Percentiles rank a stretch among this genome's conserved stretches.
phyloP scores from a whole-genome alignment of 768 basidiomycete species.

The Boletus coccyginus region DNA sequence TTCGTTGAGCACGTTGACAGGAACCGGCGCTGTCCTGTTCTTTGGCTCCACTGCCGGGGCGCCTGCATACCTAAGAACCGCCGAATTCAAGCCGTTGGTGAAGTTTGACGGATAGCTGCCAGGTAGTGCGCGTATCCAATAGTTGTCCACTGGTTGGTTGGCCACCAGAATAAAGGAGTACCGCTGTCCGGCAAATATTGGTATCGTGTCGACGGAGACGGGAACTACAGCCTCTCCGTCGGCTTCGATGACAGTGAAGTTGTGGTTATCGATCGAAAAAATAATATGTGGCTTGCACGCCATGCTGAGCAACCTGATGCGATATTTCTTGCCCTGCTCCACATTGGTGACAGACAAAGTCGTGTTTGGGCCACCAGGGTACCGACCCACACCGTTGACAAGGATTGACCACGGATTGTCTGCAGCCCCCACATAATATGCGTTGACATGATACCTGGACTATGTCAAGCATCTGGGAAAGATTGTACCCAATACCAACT shows the following conservation, averaged over 20 bases:
- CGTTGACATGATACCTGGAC: slow-evolving; percentile 22
- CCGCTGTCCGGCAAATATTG: slow-evolving; percentile 50
- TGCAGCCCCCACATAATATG: slow-evolving; percentile 18
- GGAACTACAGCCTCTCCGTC: slow-evolving; percentile 42
- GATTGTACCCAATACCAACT: background rate
- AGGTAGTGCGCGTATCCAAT: slow-evolving; percentile 43
- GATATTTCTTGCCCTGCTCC: slow-evolving; percentile 33
- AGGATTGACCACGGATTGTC: slow-evolving; percentile 32
- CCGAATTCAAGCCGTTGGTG: slow-evolving; percentile 39
- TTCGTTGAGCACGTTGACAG: slow-evolving; percentile 33
- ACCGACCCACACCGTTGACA: slow-evolving; percentile 41
- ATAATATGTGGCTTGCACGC: slow-evolving; percentile 43
- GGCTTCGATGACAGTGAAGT: slow-evolving; percentile 46
- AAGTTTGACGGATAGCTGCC: slow-evolving; percentile 24
- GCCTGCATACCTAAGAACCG: slow-evolving; percentile 43
- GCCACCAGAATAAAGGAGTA: slow-evolving; percentile 47
- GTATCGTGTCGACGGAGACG: slow-evolving; percentile 37
- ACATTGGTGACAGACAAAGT: slow-evolving; percentile 38
- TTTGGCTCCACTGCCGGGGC: slow-evolving; percentile 37
- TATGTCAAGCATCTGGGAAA: background rate
- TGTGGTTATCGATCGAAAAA: slow-evolving; percentile 47
- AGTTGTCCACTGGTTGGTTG: slow-evolving; percentile 37
- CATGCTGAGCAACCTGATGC: slow-evolving; percentile 39
- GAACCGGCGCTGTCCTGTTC: slow-evolving; percentile 9
- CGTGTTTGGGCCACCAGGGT: slow-evolving; percentile 30